A percentile compares a stretch with the other conserved stretches of the same genome.
Evolutionary conservation across 2,329 filamentous ascomycete species (phyloP).

Genomic region (Penicillium sp.): DNA sequence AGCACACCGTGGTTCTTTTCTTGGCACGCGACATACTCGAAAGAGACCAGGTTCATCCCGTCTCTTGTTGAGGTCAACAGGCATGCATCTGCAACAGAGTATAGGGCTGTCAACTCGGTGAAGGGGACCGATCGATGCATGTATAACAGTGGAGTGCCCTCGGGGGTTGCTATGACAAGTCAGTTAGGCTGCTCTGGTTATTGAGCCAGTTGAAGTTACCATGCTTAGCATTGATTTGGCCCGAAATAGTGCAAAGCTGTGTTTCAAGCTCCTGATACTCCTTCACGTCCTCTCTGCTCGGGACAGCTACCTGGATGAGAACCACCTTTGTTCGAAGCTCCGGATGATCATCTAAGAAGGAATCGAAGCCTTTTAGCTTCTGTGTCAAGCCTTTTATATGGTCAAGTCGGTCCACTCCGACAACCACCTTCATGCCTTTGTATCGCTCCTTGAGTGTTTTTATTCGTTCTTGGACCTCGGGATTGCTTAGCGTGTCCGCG

Average conservation of each 20-base stretch:
- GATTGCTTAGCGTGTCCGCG: conserved; percentile 69
- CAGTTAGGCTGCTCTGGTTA: neutral
- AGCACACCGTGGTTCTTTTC: conserved; percentile 80
- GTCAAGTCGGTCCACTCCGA: conserved; percentile 87
- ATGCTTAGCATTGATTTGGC: conserved; percentile 89
- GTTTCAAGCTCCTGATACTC: conserved; percentile 91
- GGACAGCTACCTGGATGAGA: conserved; percentile 87
- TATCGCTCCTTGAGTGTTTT: conserved; percentile 74
- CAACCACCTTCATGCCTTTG: conserved; percentile 81
- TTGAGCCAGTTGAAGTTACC: conserved; percentile 41
- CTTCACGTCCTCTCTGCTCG: conserved; percentile 77
- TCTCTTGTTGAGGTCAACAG: conserved; percentile 85
- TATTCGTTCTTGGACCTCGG: conserved; percentile 75
- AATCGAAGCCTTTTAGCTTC: conserved; percentile 86
- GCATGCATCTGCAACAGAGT: conserved; percentile 81
- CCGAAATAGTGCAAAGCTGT: conserved; percentile 86
- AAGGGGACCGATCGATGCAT: conserved; percentile 91
- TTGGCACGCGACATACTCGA: conserved; percentile 93
- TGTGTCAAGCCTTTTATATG: conserved; percentile 97
- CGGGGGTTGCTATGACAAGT: conserved; percentile 63
- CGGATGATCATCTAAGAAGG: conserved; percentile 85
- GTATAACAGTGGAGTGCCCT: conserved; percentile 95
- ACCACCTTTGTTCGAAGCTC: conserved; percentile 93
- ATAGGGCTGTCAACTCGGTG: conserved; percentile 87
- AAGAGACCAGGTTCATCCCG: conserved; percentile 95